Evolutionary conservation across 129 eudicot genomes (phyloP), one percentile per base, ranked within the genome.

Genomic region (Chrysanthemum lavandulifolium): DNA sequence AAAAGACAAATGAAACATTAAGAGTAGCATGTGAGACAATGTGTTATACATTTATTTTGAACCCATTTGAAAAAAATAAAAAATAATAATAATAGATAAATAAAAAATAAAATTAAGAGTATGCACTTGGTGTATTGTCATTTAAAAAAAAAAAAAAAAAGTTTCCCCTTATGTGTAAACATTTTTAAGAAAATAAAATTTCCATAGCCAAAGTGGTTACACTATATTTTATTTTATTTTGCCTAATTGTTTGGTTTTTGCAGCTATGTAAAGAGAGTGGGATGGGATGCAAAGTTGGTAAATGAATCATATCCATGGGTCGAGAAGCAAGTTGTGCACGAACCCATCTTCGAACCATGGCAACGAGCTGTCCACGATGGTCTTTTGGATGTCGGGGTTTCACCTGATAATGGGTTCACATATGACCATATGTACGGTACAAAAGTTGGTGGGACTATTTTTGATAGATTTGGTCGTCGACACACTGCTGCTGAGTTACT

Each of bases 371-470:
- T 90, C 2, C 92, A 76, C 33, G 91, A 94, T 1, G 85, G 95
- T 63, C 82, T 93, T 2, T 15, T 93, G 65, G 96, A 93, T 27
- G 80, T 62, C 14, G 97, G 98, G 53, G 33, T 89, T 62, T 82
- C 95, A 18, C 98, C 98, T 8, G 68, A 78, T 71, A 93, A 93
- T 33, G 98, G 98, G 45, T 87, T 83, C 78, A 87, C 96, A 31
- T 93, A 83, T 69, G 96, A 93, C 62, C 98, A 93, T 75, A n/a
- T 87, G n/a, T 85, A 85, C 14, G 98, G 98, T 45, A 89, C 98
- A 59, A 93, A 93, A 67, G 87, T 89, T 43, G 96, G 98, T 12
- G 98, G 98, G 23, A 90, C 96, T 61, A 90, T 87, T 55, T 94
- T 90, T 69, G 98, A 94, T 49, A 74, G 76, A 31, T 69, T 52